A percentile compares a stretch with the other conserved stretches of the same genome.
Conservation (phyloP, 1,284 basidiomycete genomes). For the Cryptococcus neoformans region DNA sequence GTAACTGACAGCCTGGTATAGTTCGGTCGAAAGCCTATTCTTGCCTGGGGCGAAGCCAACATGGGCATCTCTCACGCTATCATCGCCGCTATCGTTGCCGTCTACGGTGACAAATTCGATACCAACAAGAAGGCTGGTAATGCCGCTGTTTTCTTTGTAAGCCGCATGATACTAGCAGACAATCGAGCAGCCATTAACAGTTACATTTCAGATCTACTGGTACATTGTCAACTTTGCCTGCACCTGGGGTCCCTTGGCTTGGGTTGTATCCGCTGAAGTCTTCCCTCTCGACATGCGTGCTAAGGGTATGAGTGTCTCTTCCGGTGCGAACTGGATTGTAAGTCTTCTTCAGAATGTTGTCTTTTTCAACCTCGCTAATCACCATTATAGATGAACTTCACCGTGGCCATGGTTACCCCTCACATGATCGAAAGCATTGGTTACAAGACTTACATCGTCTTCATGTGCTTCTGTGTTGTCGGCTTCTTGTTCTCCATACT, state of each 20-base stretch:
- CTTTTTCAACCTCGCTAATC: not conserved
- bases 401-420: slow-evolving; percentile 42
- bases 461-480: slow-evolving; percentile 45
- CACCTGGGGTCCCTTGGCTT: slow-evolving; percentile 47
- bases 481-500: slow-evolving; percentile 41
- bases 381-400: slow-evolving; percentile 39
- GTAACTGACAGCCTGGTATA: not conserved
- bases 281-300: slow-evolving; percentile 48
- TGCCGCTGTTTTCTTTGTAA: slow-evolving; percentile 24
- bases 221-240: slow-evolving; percentile 45
- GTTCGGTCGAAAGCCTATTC: slow-evolving; percentile 43
- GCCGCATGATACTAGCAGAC: too few relatives aligned
- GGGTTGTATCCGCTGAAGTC: slow-evolving; percentile 47
- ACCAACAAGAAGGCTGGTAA: slow-evolving; percentile 39
- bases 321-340: slow-evolving; percentile 36
- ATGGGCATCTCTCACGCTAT: slow-evolving; percentile 47
- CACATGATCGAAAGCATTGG: slow-evolving; percentile 41
- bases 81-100: slow-evolving; percentile 40
- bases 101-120: slow-evolving; percentile 27
- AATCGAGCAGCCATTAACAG: too few relatives aligned
- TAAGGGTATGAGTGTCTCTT: slow-evolving; percentile 46
- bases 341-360: not conserved
- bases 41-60: slow-evolving; percentile 39
- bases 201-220: slow-evolving; percentile 25
- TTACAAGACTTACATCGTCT: slow-evolving; percentile 47